Evolutionary conservation across 2,329 filamentous ascomycete species (phyloP), one percentile per base, ranked within the genome.

Genomic region (Metarhizium sp.): DNA sequence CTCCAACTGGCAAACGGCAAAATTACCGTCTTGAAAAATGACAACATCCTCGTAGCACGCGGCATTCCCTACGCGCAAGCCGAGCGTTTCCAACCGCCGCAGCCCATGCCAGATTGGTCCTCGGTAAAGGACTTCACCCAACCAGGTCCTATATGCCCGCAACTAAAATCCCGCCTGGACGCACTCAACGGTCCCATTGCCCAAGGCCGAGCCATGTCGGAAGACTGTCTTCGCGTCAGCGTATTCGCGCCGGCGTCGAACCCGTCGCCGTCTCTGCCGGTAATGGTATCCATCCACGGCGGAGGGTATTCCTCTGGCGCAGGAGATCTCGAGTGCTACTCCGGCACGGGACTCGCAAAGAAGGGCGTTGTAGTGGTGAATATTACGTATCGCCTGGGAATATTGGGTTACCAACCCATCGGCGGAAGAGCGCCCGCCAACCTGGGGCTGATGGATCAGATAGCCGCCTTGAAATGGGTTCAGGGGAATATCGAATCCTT

Each of bases 401-500:
- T 76, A 52, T 75, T 73, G 36, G 71, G 75, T 3, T 61, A 57
- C 20, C 60, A 59, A 42, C 54, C 14, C 65, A 73, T 60, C 10
- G 18, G 53, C 6, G 53, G 46, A 4, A 8, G 40, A 5, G 51
- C 56, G 13, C 54, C 54, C 0, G 64, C 78, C 1, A 87, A 86
- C 58, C 66, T 85, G 3, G 83, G 83, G 2, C 69, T 85, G 3
- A 69, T 79, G 0, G 84, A 87, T 59, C 82, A 86, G 62, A 71
- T 80, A 25, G 67, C 81, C 2, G 82, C 76, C 0, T 66, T 87
- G 30, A 60, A 84, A 57, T 87, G 84, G 84, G 73, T 84, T 0
- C 76, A 79, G 3, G 79, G 84, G 57, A 84, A 87, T 60, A 84
- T 87, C 56, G 76, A 71, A 0, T 70, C 75, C 0, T 88, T 88